Evolutionary conservation across 768 basidiomycete genomes (phyloP).

Genomic region (Suillus subalutaceus): DNA sequence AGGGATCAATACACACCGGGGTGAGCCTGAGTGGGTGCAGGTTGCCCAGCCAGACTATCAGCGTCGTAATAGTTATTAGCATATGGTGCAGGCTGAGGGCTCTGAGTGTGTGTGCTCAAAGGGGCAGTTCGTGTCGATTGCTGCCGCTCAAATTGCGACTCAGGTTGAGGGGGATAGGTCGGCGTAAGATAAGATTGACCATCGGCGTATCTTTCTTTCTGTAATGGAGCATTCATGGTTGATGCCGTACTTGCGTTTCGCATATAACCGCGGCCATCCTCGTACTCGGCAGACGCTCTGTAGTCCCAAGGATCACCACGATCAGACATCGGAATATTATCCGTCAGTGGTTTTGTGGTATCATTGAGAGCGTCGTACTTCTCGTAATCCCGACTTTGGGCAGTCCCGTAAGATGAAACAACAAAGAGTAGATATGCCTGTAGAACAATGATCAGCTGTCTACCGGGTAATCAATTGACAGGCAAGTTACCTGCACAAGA

Average conservation of each 20-base stretch:
- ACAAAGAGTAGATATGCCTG: constrained; percentile 55
- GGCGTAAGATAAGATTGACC: constrained; percentile 29
- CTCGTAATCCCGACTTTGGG: constrained; percentile 79
- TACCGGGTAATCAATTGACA: background rate
- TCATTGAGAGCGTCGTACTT: constrained; percentile 78
- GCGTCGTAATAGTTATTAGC: constrained; percentile 34
- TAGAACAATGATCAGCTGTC: constrained; percentile 9
- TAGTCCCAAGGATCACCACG: constrained; percentile 75
- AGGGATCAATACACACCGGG: constrained; percentile 46
- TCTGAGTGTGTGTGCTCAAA: constrained; percentile 40
- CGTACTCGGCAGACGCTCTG: constrained; percentile 49
- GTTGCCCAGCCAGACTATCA: constrained; percentile 36
- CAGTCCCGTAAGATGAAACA: constrained; percentile 64
- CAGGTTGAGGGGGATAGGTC: constrained; percentile 36
- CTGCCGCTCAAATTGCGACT: constrained; percentile 22
- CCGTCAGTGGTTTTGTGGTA: constrained; percentile 50
- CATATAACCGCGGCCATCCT: constrained; percentile 45
- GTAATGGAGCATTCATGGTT: constrained; percentile 53
- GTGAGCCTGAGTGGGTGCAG: constrained; percentile 44
- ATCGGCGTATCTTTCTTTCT: constrained; percentile 46
- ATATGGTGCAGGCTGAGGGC: constrained; percentile 43
- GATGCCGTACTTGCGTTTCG: constrained; percentile 62
- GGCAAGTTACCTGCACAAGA: constrained; percentile 70
- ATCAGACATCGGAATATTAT: constrained; percentile 65
- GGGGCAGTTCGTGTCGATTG: constrained; percentile 24